Evolutionary conservation across 305 asterid species (phyloP).

Genomic region (Caryopteris hybrid): DNA sequence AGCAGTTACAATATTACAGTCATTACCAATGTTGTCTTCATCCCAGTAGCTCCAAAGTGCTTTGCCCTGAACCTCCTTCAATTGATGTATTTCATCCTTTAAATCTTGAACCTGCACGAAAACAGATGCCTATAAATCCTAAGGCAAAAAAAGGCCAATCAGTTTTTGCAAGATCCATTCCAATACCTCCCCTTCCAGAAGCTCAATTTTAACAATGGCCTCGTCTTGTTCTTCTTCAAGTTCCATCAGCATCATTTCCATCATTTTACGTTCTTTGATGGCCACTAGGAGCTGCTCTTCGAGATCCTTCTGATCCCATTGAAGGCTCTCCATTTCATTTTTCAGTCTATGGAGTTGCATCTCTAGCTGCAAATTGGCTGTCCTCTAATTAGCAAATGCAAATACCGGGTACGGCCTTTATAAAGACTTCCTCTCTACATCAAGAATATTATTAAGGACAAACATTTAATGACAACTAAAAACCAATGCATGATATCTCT

Average conservation of each 20-base stretch:
- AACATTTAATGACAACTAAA: too few species aligned
- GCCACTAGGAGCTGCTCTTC: slow-evolving; percentile 33
- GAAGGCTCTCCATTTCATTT: slow-evolving; percentile 37
- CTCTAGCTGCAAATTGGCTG: slow-evolving; percentile 50
- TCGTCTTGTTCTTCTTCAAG: slow-evolving; percentile 62
- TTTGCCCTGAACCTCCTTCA: slow-evolving; percentile 37
- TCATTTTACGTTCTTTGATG: slow-evolving; percentile 29
- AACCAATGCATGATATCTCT: too few species aligned
- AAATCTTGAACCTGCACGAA: slow-evolving; percentile 27
- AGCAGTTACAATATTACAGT: background rate
- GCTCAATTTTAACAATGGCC: slow-evolving; percentile 47
- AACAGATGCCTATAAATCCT: background rate
- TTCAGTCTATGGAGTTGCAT: slow-evolving; percentile 39
- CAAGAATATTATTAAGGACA: too few species aligned
- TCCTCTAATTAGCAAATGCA: slow-evolving; percentile 1
- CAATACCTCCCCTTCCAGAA: slow-evolving; percentile 47
- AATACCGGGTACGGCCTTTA: background rate
- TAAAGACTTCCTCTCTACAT: too few species aligned
- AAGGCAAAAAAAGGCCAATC: background rate
- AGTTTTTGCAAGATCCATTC: background rate
- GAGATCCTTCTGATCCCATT: slow-evolving; percentile 46
- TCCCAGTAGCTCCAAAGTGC: slow-evolving; percentile 5
- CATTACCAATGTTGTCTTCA: background rate
- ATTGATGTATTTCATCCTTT: slow-evolving; percentile 29
- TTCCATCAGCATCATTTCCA: slow-evolving; percentile 44